Base-by-base conservation (phyloP, 805 yeast species). In the Priceomyces medius region DNA sequence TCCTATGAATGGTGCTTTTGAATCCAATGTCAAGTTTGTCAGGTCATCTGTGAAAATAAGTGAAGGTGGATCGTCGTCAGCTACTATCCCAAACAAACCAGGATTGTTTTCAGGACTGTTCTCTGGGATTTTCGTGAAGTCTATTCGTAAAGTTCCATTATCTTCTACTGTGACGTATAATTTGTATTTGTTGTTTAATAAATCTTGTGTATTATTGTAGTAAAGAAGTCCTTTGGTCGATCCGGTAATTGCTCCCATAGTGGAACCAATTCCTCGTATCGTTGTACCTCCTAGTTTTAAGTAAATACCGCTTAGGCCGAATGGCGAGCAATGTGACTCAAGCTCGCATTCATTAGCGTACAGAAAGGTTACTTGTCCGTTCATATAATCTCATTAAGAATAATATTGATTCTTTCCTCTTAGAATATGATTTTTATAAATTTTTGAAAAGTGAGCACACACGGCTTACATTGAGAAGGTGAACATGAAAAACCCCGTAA, bases 211-310 rank as follows among this genome's bases (percentile, higher is more conserved):
- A 44, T 72, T 71, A 50, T 76, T 76, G 53, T 73, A 76, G 51
- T 73, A 77, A 6, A 76, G 61, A 39, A 59, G 59, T 1, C 81
- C 81, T 21, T 62, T 66, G 16, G 79, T 72, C 4, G 70, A 60
- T 6, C 81, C 81, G 0, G 80, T 74, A n/a, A 76, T 65, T 29
- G 77, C 59, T 6, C 80, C 80, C 80, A 76, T 74, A 13, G 80
- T 75, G 7, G 77, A 70, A 3, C 81, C 81, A 5, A 76, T 73
- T 0, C 81, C 81, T 58, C 76, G 72, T 6, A 75, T 61, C 37
- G 74, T 73, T 0, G 77, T 71, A 7, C 73, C 79, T 4, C 59
- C 63, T 12, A 76, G 62, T 43, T 74, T 74, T 29, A 76, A 63
- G 52, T 75, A 76, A 7, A 76, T 52, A 10, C 81, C 81, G 26